Base-by-base conservation (phyloP, 768 basidiomycete species). In the Naganishia randhawae region DNA sequence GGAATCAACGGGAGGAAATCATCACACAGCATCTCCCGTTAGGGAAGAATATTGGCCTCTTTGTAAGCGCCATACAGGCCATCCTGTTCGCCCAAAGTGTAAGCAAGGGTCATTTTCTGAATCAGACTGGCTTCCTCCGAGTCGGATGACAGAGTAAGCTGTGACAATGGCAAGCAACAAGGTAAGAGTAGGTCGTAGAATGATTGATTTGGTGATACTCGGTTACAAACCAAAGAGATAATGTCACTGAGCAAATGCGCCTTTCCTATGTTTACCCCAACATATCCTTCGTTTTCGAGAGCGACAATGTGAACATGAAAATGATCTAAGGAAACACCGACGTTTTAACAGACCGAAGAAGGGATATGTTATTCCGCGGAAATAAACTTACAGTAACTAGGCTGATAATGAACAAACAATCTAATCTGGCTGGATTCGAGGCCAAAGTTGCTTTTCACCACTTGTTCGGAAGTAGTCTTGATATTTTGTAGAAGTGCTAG, bases 221-320 rank as follows among this genome's bases (percentile, higher is more conserved):
- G 2, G 35, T 10, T 39, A 76, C 81, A 71, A 41, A 93, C 92
- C 80, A 95, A 78, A 2, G 89, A 87, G 68, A 98, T 93, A 57
- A 97, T 78, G 79, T 96, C 92, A 72, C 97, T 95, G 10, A 99
- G 83, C 14, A 98, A 83, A 81, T 96, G 92, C 0, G 94, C 92
- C 75, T 93, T 94, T 1, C 92, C 95, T 0, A 92, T 89, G 0
- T 84, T 81, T 86, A 90, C 89, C 0, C 93, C 89, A 70, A 85
- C 72, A 50, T 82, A 78, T 16, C 86, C 83, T 48, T 84, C 83
- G 71, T 89, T 86, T 69, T 87, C 86, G 0, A 85, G 85, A 73
- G 93, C 89, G 31, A 92, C 90, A 62, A 95, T 88, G 73, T 97
- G 93, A 2, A 96, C 89, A 70, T 97, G 93, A 76, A 96, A 92